Evolutionary conservation across 305 asterid genomes (phyloP), one percentile per base, ranked within the genome.

Genomic region (Fraxinus baroniana): DNA sequence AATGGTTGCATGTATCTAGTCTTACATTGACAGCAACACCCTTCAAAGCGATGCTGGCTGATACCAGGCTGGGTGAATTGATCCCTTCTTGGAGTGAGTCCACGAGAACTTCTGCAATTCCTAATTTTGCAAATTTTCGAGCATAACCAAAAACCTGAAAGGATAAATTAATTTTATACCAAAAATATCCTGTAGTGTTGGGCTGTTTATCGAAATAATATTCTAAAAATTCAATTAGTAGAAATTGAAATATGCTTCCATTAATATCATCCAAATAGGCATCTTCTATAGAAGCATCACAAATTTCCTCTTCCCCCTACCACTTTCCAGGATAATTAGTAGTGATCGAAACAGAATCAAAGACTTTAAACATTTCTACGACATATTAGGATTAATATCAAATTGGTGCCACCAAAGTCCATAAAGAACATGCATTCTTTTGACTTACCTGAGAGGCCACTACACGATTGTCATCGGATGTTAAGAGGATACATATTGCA

Each of bases 121-220:
- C 99, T 28, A 87, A 73, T 86, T 94, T 92, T 0, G 98, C 90
- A 79, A 96, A 94, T 89, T 87, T 88, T 80, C 97, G 91, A 84
- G 98, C 99, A 89, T 96, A 96, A 66, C 99, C 98, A 85, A 83
- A 95, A 78, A 96, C 98, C 99, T 95, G 91, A 68, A 92, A 64
- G 86, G 36, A 74, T 33, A 70, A 32, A 73, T 57, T 64, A 72
- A 62, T 20, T 75, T 78, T 20, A 62, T 77, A 32, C 68, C 26
- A 66, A 85, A 33, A 37, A 73, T 78, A 18, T 18, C 72, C 64
- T 46, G 33, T 17, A 55, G 33, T 70, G 62, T 37, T 1, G n/a
- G 77, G 32, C 76, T 17, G 18, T 73, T 81, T 74, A 57, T 55
- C 39, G 26, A 30, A 36, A 55, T 35, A 55, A 77, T 70, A 41